These are phyloP conservation scores for Petunia hybrid DNA, from an alignment of 305 asterid species.

Conservation along the genomic window DNA sequence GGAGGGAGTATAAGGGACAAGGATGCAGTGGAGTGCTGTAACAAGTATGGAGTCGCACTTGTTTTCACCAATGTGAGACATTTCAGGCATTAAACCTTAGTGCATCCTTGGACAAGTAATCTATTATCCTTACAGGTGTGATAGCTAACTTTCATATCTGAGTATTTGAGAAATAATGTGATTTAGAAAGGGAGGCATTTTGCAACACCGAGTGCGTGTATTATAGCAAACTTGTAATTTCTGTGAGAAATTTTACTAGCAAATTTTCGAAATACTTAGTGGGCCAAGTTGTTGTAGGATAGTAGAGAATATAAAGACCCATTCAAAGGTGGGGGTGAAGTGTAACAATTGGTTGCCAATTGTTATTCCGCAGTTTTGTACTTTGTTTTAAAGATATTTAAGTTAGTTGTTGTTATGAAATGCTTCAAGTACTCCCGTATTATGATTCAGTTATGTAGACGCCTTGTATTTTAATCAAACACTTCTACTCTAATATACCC, in stretches of 20 bases:
- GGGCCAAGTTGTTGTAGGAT: neutral
- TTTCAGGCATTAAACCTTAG: constrained; percentile 75
- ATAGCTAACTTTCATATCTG: neutral
- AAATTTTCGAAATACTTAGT: neutral
- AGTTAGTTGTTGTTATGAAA: neutral
- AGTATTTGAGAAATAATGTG: neutral
- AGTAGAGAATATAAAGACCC: neutral
- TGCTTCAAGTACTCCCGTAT: neutral
- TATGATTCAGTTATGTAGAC: neutral
- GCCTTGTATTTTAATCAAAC: neutral
- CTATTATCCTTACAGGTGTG: neutral
- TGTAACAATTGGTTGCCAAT: neutral
- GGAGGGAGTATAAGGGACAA: constrained; percentile 90
- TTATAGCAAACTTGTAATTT: neutral
- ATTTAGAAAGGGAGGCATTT: neutral
- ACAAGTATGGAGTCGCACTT: constrained; percentile 90
- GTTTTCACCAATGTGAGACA: constrained; percentile 88
- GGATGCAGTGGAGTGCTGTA: constrained; percentile 90
- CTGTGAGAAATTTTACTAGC: neutral
- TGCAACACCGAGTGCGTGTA: neutral
- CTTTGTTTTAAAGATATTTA: neutral
- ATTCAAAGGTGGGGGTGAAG: neutral
- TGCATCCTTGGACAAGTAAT: neutral
- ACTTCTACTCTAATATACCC: too few species aligned
- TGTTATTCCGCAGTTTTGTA: neutral